Evolutionary conservation across 1,139 yeast species (phyloP).

Genomic region (Saccharomyces hybrid): DNA sequence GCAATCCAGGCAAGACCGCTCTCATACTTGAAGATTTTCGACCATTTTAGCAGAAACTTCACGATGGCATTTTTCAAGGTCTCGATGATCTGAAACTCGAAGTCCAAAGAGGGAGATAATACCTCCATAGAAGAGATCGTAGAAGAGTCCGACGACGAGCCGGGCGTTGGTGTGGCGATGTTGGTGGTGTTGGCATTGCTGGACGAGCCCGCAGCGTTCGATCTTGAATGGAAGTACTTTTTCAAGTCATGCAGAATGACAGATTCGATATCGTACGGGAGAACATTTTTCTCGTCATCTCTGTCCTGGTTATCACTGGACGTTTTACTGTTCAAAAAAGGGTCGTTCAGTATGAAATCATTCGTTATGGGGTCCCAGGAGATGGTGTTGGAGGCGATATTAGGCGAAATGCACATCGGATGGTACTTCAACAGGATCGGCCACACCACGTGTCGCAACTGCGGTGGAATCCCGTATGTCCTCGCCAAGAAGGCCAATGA

Average conservation of each 20-base stretch:
- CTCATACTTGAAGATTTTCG: conserved; percentile 67
- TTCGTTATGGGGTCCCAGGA: conserved; percentile 6
- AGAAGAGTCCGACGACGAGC: conserved; percentile 7
- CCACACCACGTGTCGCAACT: conserved; percentile 73
- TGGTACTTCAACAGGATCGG: conserved; percentile 74
- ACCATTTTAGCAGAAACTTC: conserved; percentile 71
- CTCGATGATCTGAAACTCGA: conserved; percentile 48
- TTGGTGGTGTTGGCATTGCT: conserved; percentile 7
- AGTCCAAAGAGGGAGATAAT: conserved; percentile 11
- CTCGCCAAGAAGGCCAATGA: conserved; percentile 69
- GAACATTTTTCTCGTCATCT: conserved; percentile 7
- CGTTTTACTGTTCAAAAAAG: neutral
- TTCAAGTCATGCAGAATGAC: conserved; percentile 25
- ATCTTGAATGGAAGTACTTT: conserved; percentile 27
- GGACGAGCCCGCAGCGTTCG: conserved; percentile 7
- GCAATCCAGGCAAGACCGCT: conserved; percentile 85
- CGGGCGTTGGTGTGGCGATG: neutral
- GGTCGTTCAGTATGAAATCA: neutral
- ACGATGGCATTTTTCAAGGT: conserved; percentile 54
- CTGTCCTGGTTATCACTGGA: neutral
- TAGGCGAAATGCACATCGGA: conserved; percentile 76
- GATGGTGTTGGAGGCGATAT: conserved; percentile 48
- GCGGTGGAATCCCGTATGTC: conserved; percentile 80
- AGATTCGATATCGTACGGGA: conserved; percentile 17
- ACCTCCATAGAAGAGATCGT: conserved; percentile 12